phyloP scores from a whole-genome alignment of 371 early-diverging fungal genomes.

The Lichtheimia ramosa region DNA sequence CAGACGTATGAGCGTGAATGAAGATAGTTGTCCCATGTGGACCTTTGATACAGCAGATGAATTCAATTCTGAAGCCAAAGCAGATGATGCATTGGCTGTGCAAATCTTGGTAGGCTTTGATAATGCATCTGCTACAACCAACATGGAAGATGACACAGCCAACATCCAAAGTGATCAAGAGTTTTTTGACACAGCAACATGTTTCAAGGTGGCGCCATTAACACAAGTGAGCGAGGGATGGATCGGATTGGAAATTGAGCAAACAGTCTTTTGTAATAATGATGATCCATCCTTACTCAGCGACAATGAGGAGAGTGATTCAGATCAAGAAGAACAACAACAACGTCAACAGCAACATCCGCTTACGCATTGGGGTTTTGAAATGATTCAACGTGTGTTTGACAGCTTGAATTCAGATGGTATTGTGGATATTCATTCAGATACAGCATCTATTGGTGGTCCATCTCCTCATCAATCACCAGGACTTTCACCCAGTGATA shows the following conservation, averaged over 20 bases:
- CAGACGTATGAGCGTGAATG: not conserved
- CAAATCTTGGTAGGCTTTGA: conserved; percentile 6
- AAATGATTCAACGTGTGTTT: conserved; percentile 10
- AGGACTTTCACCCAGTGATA: not conserved
- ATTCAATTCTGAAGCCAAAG: not conserved
- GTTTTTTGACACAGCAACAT: conserved; percentile 9
- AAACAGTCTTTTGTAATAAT: conserved; percentile 1
- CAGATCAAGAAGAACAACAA: not conserved
- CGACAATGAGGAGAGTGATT: too few species aligned
- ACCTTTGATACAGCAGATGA: conserved; percentile 7
- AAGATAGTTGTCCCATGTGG: conserved; percentile 8
- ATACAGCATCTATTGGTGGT: not conserved
- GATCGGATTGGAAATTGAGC: conserved; percentile 5
- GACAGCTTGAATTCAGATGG: conserved; percentile 6
- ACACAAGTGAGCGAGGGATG: not conserved
- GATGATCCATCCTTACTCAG: too few species aligned
- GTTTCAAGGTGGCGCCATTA: conserved; percentile 1
- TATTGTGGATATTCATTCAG: conserved; percentile 8
- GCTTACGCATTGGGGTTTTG: not conserved
- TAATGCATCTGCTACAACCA: not conserved
- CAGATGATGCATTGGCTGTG: not conserved
- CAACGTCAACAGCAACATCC: not conserved
- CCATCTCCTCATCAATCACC: conserved; percentile 2
- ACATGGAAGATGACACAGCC: not conserved
- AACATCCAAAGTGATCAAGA: not conserved